Conservation (phyloP, 2,329 filamentous ascomycete genomes). For the Teratosphaeria gauchensis region DNA sequence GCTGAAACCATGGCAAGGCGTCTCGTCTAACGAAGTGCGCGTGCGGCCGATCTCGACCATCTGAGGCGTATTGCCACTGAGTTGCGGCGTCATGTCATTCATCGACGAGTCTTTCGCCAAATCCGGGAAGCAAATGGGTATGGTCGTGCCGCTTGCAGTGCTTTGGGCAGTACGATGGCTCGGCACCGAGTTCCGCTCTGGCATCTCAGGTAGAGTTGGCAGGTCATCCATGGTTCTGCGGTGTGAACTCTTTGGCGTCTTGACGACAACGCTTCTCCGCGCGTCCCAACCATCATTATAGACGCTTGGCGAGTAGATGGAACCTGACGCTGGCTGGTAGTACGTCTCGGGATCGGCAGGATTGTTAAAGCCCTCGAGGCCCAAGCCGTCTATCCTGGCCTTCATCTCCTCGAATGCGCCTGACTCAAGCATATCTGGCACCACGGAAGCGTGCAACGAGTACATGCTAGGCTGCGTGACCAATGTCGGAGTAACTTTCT, state of each 20-base stretch:
- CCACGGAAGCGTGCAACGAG: conserved; percentile 21
- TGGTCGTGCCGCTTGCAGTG: conserved; percentile 6
- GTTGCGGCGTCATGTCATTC: not conserved
- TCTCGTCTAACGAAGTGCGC: not conserved
- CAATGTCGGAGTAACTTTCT: conserved; percentile 12
- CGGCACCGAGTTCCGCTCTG: not conserved
- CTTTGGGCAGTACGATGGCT: conserved; percentile 5
- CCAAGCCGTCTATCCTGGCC: conserved; percentile 17
- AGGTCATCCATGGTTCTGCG: conserved; percentile 4
- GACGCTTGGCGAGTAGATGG: conserved; percentile 20
- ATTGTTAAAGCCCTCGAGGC: conserved; percentile 21
- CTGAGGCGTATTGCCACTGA: not conserved
- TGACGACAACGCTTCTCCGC: not conserved
- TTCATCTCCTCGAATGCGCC: conserved; percentile 19
- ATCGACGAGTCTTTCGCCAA: conserved; percentile 7
- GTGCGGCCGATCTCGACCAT: not conserved
- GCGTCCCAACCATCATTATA: conserved; percentile 8
- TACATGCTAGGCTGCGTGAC: conserved; percentile 22
- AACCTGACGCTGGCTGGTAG: conserved; percentile 3
- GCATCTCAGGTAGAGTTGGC: conserved; percentile 1
- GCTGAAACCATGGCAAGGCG: conserved; percentile 6
- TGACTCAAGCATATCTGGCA: conserved; percentile 15
- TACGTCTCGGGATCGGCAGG: conserved; percentile 13
- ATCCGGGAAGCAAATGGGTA: conserved; percentile 10
- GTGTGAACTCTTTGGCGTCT: not conserved